Evolutionary conservation across 2,329 filamentous ascomycete species (phyloP).

Genomic region (Stemphylium lycopersici): DNA sequence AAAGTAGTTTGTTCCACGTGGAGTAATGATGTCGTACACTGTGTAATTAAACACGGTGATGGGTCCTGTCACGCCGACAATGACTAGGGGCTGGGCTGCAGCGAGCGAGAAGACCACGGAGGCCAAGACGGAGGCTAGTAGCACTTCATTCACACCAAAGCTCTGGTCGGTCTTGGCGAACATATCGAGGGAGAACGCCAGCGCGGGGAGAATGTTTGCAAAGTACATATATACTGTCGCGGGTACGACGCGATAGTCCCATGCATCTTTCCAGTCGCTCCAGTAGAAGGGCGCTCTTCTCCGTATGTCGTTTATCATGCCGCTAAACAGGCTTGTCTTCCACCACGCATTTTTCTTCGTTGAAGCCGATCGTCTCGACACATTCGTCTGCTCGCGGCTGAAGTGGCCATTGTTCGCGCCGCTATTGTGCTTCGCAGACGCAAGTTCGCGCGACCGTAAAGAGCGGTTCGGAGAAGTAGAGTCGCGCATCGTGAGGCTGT

Average conservation of each 20-base stretch:
- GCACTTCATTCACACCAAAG: constrained; percentile 88
- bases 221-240: constrained; percentile 94
- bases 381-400: constrained; percentile 23
- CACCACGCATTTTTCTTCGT: constrained; percentile 63
- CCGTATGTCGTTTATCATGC: constrained; percentile 79
- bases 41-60: constrained; percentile 96
- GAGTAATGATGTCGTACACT: constrained; percentile 84
- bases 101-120: constrained; percentile 80
- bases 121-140: constrained; percentile 83
- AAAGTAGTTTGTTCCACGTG: constrained; percentile 79
- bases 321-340: constrained; percentile 75
- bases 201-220: constrained; percentile 85
- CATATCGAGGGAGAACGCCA: constrained; percentile 93
- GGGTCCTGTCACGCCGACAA: constrained; percentile 90
- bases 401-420: constrained; percentile 9
- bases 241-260: constrained; percentile 87
- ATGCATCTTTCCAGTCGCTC: constrained; percentile 85
- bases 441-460: constrained; percentile 25
- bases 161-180: constrained; percentile 84
- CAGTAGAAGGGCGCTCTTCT: constrained; percentile 76
- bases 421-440: constrained; percentile 5
- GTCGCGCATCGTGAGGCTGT: constrained; percentile 24
- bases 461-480: constrained; percentile 26
- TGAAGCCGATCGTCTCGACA: constrained; percentile 17
- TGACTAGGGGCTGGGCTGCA: constrained; percentile 84